Conservation (phyloP, 2,329 filamentous ascomycete genomes). For the Pleomassaria siparia region DNA sequence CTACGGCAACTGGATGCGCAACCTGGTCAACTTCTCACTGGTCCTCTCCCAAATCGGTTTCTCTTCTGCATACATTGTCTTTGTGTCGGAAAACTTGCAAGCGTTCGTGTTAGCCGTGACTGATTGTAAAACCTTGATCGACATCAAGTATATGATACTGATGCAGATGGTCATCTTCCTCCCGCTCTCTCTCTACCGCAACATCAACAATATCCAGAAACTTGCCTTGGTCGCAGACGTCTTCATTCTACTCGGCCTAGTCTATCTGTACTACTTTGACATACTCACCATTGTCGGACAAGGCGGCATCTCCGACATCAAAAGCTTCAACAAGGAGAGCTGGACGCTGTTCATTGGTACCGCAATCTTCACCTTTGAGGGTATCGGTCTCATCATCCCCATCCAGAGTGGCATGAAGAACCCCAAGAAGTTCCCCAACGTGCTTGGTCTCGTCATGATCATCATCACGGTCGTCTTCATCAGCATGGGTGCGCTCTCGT, state of each 20-base stretch:
- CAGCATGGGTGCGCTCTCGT: constrained; percentile 88
- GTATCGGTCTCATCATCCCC: constrained; percentile 94
- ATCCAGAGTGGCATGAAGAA: constrained; percentile 97
- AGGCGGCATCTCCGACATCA: constrained; percentile 78
- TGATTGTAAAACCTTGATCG: constrained; percentile 80
- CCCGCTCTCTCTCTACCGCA: constrained; percentile 87
- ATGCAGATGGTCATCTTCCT: constrained; percentile 96
- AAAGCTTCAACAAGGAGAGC: constrained; percentile 83
- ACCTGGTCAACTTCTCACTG: constrained; percentile 84
- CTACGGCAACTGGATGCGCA: constrained; percentile 88
- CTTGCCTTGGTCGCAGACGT: constrained; percentile 90
- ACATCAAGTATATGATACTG: constrained; percentile 86
- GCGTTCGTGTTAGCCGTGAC: constrained; percentile 92
- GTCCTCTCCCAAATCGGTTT: constrained; percentile 96
- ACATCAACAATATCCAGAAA: constrained; percentile 96
- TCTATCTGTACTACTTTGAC: constrained; percentile 96
- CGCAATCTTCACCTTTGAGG: constrained; percentile 98
- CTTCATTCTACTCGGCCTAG: constrained; percentile 88
- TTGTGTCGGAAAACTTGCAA: constrained; percentile 92
- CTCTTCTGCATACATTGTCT: constrained; percentile 93
- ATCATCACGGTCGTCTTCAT: constrained; percentile 91
- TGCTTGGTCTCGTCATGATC: constrained; percentile 89
- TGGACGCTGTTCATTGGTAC: constrained; percentile 99
- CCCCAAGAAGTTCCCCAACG: constrained; percentile 84
- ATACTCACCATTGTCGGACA: constrained; percentile 76